Conservation (phyloP, 139 green algal species). For the Picochlorum sp. region DNA sequence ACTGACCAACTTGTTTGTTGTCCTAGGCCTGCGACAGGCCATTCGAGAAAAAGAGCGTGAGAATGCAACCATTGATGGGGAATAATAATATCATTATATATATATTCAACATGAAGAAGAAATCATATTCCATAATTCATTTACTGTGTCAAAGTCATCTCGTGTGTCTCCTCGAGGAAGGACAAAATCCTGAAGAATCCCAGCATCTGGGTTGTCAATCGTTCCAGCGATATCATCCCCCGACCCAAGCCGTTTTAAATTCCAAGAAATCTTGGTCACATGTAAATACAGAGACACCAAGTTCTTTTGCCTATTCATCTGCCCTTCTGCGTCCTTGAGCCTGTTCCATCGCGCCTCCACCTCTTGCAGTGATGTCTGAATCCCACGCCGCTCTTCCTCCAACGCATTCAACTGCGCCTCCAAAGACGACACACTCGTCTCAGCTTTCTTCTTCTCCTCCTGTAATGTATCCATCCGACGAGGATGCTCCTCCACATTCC, state of each 20-base stretch:
- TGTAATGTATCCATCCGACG: conserved; percentile 5
- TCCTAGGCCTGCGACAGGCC: conserved; percentile 44
- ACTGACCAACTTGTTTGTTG: conserved; percentile 92
- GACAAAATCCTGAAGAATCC: conserved; percentile 19
- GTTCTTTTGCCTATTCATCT: conserved; percentile 28
- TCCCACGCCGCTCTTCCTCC: conserved; percentile 4
- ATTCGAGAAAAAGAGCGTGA: conserved; percentile 36
- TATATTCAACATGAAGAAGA: neutral
- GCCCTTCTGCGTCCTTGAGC: conserved; percentile 20
- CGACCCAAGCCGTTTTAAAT: conserved; percentile 18
- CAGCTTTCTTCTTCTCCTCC: neutral
- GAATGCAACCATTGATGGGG: neutral
- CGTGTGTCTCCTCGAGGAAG: conserved; percentile 9
- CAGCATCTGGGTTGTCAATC: conserved; percentile 15
- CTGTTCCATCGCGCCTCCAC: conserved; percentile 10
- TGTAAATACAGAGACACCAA: conserved; percentile 53
- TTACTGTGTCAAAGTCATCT: conserved; percentile 13
- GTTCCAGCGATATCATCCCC: conserved; percentile 31
- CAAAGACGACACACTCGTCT: conserved; percentile 11
- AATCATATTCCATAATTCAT: conserved; percentile 30
- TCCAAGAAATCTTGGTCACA: conserved; percentile 51
- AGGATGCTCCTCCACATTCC: conserved; percentile 16
- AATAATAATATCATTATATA: too few relatives aligned
- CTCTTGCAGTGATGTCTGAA: conserved; percentile 8
- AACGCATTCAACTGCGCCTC: conserved; percentile 15